Percentiles rank a stretch among this genome's conserved stretches.
These are phyloP conservation scores for Corynespora cassiicola DNA, from an alignment of 2,329 filamentous ascomycete species.

Conservation along the genomic window DNA sequence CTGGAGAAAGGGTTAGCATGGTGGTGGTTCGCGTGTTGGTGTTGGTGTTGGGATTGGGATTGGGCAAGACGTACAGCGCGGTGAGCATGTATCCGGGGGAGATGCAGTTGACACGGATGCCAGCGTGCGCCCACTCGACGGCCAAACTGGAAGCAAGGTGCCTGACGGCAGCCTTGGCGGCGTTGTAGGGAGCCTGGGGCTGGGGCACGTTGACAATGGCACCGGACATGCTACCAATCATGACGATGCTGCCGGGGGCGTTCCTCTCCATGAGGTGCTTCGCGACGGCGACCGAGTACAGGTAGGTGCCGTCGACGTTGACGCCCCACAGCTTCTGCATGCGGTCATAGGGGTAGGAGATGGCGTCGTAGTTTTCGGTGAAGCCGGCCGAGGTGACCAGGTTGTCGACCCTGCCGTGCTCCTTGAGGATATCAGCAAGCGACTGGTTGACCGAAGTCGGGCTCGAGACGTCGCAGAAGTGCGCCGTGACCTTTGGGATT, in stretches of 20 bases:
- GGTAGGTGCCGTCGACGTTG: slow-evolving; percentile 90
- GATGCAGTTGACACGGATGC: slow-evolving; percentile 94
- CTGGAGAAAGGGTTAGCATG: slow-evolving; percentile 53
- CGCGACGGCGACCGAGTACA: slow-evolving; percentile 84
- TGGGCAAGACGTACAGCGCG: slow-evolving; percentile 70
- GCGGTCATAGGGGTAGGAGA: slow-evolving; percentile 87
- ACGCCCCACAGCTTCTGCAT: slow-evolving; percentile 94
- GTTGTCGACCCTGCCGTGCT: slow-evolving; percentile 85
- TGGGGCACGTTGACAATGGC: slow-evolving; percentile 94
- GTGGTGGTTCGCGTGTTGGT: background rate
- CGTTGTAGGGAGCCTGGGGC: slow-evolving; percentile 91
- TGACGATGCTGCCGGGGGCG: slow-evolving; percentile 82
- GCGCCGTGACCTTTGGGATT: slow-evolving; percentile 83
- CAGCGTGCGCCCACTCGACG: slow-evolving; percentile 89
- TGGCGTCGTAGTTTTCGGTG: slow-evolving; percentile 93
- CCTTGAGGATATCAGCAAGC: slow-evolving; percentile 71
- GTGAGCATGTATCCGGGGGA: slow-evolving; percentile 97
- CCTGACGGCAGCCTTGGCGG: slow-evolving; percentile 87
- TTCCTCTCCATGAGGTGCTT: slow-evolving; percentile 88
- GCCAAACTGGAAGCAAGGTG: slow-evolving; percentile 87
- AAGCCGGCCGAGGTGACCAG: slow-evolving; percentile 97
- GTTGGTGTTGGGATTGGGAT: background rate
- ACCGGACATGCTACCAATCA: slow-evolving; percentile 95
- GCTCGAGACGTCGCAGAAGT: slow-evolving; percentile 86
- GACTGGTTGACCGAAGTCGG: slow-evolving; percentile 78